Conservation (phyloP, 164 flowering plant genomes). For the Echeveria elegans region DNA sequence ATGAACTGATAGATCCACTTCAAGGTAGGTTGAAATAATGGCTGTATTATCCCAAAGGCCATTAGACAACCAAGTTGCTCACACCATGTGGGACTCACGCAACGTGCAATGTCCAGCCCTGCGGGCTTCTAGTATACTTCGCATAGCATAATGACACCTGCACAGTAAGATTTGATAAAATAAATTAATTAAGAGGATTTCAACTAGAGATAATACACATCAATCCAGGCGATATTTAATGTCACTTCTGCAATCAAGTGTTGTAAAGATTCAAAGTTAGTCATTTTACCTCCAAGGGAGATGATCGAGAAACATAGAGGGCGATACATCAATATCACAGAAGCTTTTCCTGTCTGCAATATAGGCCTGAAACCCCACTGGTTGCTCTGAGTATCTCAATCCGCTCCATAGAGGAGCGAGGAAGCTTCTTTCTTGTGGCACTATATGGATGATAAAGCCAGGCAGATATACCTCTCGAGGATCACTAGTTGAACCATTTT, state of each 20-base stretch:
- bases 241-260: constrained; percentile 2
- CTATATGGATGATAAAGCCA: constrained; percentile 63
- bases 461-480: constrained; percentile 62
- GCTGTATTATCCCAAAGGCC: neutral
- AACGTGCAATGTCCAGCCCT: constrained; percentile 11
- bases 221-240: neutral
- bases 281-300: constrained; percentile 71
- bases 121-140: constrained; percentile 34
- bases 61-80: constrained; percentile 6
- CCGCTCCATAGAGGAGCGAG: constrained; percentile 28
- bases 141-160: constrained; percentile 64
- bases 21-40: neutral
- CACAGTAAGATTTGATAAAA: constrained; percentile 25
- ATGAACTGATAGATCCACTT: neutral
- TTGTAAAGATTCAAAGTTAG: neutral
- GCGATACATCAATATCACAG: constrained; percentile 58
- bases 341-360: constrained; percentile 53
- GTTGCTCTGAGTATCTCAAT: constrained; percentile 24
- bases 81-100: constrained; percentile 26
- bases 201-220: neutral
- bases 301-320: constrained; percentile 84
- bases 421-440: constrained; percentile 28
- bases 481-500: constrained; percentile 20
- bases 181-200: neutral
- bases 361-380: constrained; percentile 37